Base-by-base conservation (phyloP, 805 yeast genomes). In the Clavispora santaluciae region DNA sequence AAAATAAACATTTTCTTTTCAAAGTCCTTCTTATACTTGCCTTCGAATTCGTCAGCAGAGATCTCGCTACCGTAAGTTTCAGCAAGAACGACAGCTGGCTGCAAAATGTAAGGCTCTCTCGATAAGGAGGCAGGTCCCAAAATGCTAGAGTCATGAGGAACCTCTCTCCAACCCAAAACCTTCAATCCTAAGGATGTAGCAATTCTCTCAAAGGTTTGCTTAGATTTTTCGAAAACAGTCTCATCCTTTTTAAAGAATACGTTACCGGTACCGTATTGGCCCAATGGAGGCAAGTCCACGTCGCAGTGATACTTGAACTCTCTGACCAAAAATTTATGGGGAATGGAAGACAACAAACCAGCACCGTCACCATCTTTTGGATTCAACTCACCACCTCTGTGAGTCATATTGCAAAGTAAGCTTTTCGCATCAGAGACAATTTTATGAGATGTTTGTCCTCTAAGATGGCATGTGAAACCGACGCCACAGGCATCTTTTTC, bases 341-440 rank as follows among this genome's bases (percentile, higher is more conserved):
- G 96, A 48, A 91, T 80, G 22, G 95, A 84, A 38, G 93, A 79
- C 78, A 91, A 79, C 46, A 91, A 88, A 64, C 99, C 99, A 21
- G 99, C 99, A 66, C 99, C 99, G 61, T 91, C 99, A 66, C 99
- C 99, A 62, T 91, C 96, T 56, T 89, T 80, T 17, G 97, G 95
- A 59, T 90, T 96, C 44, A 96, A 95, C 45, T 90, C 96, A 30
- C 98, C 98, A 60, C 99, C 99, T 70, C 99, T 81, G 66, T 91
- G 99, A 46, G 97, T 86, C 99, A 91, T 93, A 69, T 93, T 91
- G 71, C 98, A 90, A 41, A 91, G 79, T 56, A 91, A 70, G 59
- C 78, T 79, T 52, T 80, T 73, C 31, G 96, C 96, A 68, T 93
- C 98, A 31, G 95, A 81, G 45, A 91, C 89, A 54, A 91, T 88